Base-by-base conservation (phyloP, 257 asterid genomes). In the Forsythia suspensa region DNA sequence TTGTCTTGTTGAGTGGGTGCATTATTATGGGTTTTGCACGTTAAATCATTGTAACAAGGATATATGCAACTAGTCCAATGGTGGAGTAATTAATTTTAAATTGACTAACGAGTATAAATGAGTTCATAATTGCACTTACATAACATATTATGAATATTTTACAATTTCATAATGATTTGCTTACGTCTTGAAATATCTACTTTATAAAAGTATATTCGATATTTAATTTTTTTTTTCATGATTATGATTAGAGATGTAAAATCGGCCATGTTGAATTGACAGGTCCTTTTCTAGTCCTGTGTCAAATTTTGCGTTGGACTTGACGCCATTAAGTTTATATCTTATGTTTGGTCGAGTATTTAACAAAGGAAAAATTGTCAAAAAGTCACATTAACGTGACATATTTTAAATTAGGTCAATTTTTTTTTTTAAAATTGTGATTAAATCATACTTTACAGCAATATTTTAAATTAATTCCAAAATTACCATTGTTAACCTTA, bases 1-100 rank as follows among this genome's bases (percentile, higher is more conserved):
- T 84, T 88, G 88, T 82, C 85, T 42, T 52, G 61, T 77, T 83
- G 81, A 81, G 88, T 89, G 97, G 91, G 73, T 69, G 59, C 89
- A 85, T 84, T 71, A 77, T 73, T 87, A 81, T 80, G 68, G 76
- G 13, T 55, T 76, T 76, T 83, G 51, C 84, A 46, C 78, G 72
- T 71, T 80, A 51, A 85, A 63, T 63, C 13, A 59, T 59, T 59
- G 15, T 59, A 36, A 11, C 2, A 21, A 20, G 15, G 67, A 6
- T 21, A 59, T 59, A n/a, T 20, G 67, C 67, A 59, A 20, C 67
- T 59, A 59, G 36, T 6, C 6, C 29, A 5, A 20, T 59, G 12
- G 67, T 59, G 67, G 67, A 59, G 67, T 8, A 2, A 59, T 59
- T 59, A 59, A 6, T 20, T 21, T 59, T 7, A 21, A 59, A 18